Percentiles rank a stretch among this genome's conserved stretches.
These are phyloP conservation scores for Logfia minima DNA, from an alignment of 129 eudicot species.

Conservation along the genomic window DNA sequence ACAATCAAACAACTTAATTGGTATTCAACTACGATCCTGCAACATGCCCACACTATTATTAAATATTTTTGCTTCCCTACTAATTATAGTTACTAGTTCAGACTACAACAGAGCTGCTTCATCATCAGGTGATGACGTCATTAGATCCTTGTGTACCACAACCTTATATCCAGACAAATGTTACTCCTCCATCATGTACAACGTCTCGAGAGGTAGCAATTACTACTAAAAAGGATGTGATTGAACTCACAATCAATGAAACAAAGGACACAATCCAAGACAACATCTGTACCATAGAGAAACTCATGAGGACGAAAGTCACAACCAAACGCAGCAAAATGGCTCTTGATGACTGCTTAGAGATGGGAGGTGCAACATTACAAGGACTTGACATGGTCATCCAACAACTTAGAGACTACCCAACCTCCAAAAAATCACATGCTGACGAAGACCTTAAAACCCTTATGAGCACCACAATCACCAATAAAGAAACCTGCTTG, in stretches of 20 bases:
- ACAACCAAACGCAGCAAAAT: slow-evolving; percentile 48
- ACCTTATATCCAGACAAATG: slow-evolving; percentile 66
- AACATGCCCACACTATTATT: too few relatives aligned
- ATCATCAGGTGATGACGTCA: neutral
- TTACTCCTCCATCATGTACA: slow-evolving; percentile 41
- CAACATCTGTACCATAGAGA: slow-evolving; percentile 42
- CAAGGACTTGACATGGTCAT: slow-evolving; percentile 50
- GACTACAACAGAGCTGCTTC: neutral
- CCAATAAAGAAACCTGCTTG: slow-evolving; percentile 58
- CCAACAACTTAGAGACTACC: slow-evolving; percentile 43
- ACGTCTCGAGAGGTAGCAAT: neutral
- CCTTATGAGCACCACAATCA: slow-evolving; percentile 63
- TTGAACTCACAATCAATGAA: slow-evolving; percentile 49
- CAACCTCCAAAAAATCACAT: slow-evolving; percentile 32
- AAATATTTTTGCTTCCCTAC: too few relatives aligned
- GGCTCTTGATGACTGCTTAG: slow-evolving; percentile 72
- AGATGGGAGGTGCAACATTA: slow-evolving; percentile 50
- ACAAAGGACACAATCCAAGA: slow-evolving; percentile 42
- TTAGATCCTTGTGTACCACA: slow-evolving; percentile 45
- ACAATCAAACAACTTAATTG: too few relatives aligned
- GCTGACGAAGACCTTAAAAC: slow-evolving; percentile 66
- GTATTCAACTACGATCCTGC: too few relatives aligned
- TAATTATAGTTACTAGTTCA: too few relatives aligned
- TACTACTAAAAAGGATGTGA: slow-evolving; percentile 47
- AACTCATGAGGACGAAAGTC: slow-evolving; percentile 3